Base-by-base conservation (phyloP, 2,329 filamentous ascomycete species). In the Aspergillus intermedius region DNA sequence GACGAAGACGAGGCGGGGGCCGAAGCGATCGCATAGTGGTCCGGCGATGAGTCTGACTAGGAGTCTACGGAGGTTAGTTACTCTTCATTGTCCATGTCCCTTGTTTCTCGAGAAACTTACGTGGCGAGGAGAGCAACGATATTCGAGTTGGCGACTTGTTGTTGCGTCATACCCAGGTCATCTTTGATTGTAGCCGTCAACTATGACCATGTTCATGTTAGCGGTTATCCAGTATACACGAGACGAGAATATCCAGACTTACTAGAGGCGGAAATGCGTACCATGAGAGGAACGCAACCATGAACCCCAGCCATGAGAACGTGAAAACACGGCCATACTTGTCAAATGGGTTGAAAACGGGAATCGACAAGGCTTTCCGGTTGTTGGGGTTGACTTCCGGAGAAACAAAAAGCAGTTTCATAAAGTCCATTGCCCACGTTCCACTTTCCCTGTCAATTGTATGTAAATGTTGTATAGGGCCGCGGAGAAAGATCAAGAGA, bases 191-290 rank as follows among this genome's bases (percentile, higher is more conserved):
- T 88, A 61, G 85, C 80, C 45, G 83, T 81, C 63, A 88, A 74
- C 76, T 82, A 54, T 8, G 43, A 40, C 7, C 15, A 37, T 28
- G 15, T 43, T 34, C 12, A 44, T 44, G 53, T 65, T 50, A 63
- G 58, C n/a, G 5, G 41, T 35, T 48, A 44, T 42, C 39, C 5
- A 47, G 32, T 13, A n/a, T n/a, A 7, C 22, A 2, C 3, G n/a
- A 5, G 5, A n/a, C 17, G 30, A 54, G 49, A 41, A 22, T 17
- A 12, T 19, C 3, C 28, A 34, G 34, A 68, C 78, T 71, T 77
- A 88, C 83, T 64, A 93, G 74, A 57, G 90, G 90, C 55, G 90
- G 88, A 69, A 95, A 95, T 1, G 90, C 87, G 74, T 94, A 95
- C 80, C 80, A 95, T 9, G 88, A 90, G 78, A 88, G 88, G 70